phyloP scores from a whole-genome alignment of 2,329 filamentous ascomycete genomes.

The Talaromyces sp. region DNA sequence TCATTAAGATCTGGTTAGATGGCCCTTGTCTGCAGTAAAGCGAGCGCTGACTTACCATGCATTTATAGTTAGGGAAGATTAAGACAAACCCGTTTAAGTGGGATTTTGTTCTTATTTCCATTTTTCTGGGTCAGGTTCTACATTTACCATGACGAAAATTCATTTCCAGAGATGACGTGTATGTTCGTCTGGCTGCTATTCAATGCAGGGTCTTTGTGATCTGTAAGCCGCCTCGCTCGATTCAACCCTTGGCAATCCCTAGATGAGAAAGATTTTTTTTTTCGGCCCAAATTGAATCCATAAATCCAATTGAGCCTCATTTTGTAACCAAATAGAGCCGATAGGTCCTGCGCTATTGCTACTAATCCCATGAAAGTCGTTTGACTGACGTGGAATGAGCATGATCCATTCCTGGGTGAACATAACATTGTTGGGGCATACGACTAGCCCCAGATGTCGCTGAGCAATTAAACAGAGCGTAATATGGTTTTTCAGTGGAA shows the following conservation, averaged over 20 bases:
- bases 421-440: not conserved
- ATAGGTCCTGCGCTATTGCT: not conserved
- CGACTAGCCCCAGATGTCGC: constrained; percentile 39
- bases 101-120: no score
- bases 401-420: not conserved
- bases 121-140: no score
- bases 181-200: no score
- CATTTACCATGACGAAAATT: no score
- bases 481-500: constrained; percentile 23
- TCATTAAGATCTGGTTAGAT: no score
- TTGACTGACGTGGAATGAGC: not conserved
- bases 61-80: no score
- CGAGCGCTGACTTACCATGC: no score
- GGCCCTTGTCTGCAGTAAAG: no score
- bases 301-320: not conserved
- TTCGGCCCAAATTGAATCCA: not conserved
- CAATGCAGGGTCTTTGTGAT: no score
- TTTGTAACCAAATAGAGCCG: not conserved
- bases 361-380: not conserved
- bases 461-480: constrained; percentile 45
- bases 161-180: no score
- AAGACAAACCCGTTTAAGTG: no score
- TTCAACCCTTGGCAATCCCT: not conserved
- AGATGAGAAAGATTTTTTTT: not conserved
- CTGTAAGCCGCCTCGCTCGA: not conserved